Evolutionary conservation across 176 grass and related monocot genomes (phyloP), one percentile per base, ranked within the genome.

Genomic region (Otatea glauca): DNA sequence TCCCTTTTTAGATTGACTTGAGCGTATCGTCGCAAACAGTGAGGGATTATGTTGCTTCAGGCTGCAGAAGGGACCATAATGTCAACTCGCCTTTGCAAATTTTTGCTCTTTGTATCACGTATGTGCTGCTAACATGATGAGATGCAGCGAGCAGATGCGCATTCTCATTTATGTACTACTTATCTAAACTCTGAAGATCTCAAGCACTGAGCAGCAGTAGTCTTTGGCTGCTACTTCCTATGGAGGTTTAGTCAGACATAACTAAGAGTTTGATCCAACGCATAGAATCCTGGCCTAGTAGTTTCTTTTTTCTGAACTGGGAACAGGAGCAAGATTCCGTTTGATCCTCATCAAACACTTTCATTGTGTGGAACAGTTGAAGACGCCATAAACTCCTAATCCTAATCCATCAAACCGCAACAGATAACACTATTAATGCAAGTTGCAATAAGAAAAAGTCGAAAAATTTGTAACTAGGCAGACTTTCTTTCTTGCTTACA

Each of bases 1-100:
- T 45, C 32, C 43, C 24, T 83, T 64, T 16, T 55, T 61, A 38
- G 72, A 58, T 44, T 48, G 78, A 44, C 54, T 65, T 77, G 27
- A n/a, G 65, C 37, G 14, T 64, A 89, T 56, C 55, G 0, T 64
- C 68, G 1, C 9, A 18, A 75, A 34, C 62, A 32, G 53, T 44
- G 55, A 77, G 13, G 81, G 68, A 66, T 86, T 44, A 14, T 86
- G 88, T 90, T 77, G 15, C 83, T 89, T 89, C 44, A 89, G 58
- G 64, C 13, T 86, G 18, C 37, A 65, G 43, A 89, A 86, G 44
- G 78, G 88, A 64, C 83, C 74, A 82, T 56, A 21, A 66, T 66
- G 65, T 34, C 65, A 66, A 72, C 24, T 82, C 65, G 5, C 71
- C 65, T 70, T 72, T 48, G 23, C 25, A 85, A 49, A 68, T 35